A percentile compares a stretch with the other conserved stretches of the same genome.
phyloP scores from a whole-genome alignment of 108 stramenopile species.

The Aurantiochytrium sp. region DNA sequence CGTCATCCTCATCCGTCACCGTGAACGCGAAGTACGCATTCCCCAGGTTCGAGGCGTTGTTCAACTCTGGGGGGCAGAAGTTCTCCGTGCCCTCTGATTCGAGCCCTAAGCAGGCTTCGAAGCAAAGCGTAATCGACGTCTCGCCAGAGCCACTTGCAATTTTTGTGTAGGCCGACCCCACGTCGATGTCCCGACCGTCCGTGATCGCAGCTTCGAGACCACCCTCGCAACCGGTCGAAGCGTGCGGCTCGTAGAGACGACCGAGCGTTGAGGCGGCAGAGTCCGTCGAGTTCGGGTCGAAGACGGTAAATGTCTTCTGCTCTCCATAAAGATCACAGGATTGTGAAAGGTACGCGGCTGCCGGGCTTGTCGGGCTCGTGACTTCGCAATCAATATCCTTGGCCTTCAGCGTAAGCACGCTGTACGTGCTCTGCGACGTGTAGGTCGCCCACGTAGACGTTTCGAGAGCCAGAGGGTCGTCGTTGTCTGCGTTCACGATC shows the following conservation, averaged over 20 bases:
- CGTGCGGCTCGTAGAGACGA: not conserved
- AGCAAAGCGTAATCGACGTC: not conserved
- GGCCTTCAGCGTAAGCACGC: not conserved
- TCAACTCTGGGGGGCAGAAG: not conserved
- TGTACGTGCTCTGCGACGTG: not conserved
- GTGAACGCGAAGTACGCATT: not conserved
- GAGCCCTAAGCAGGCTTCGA: not conserved
- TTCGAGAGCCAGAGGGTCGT: not conserved
- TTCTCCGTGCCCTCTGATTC: not conserved
- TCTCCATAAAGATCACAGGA: not conserved
- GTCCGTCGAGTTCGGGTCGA: not conserved
- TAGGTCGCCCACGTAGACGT: not conserved
- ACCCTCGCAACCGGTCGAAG: not conserved
- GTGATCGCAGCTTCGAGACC: not conserved
- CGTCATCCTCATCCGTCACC: not conserved
- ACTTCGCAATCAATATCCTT: not conserved
- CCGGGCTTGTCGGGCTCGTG: not conserved
- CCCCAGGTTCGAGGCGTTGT: not conserved
- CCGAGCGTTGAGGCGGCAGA: not conserved
- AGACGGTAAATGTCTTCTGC: not conserved
- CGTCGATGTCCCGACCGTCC: not conserved
- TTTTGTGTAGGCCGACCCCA: not conserved
- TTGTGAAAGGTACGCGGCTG: not conserved
- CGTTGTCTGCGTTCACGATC: not conserved
- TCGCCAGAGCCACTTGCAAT: not conserved